These are phyloP conservation scores for Suillus paluster DNA, from an alignment of 768 basidiomycete genomes.

Conservation along the genomic window DNA sequence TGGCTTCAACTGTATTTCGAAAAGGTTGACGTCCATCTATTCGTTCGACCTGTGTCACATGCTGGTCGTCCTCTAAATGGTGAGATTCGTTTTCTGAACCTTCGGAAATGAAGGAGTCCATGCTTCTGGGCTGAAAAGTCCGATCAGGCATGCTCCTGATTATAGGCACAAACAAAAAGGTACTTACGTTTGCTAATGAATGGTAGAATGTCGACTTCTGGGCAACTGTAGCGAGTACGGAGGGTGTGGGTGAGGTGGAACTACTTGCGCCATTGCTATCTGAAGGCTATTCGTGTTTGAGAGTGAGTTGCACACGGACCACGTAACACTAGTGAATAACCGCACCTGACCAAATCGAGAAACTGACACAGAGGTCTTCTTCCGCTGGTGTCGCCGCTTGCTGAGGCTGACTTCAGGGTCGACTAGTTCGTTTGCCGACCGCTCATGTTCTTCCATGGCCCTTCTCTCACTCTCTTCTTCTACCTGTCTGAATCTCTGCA, in stretches of 20 bases:
- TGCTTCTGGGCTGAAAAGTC: slow-evolving; percentile 45
- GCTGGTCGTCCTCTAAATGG: slow-evolving; percentile 46
- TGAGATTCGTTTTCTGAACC: slow-evolving; percentile 36
- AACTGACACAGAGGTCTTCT: slow-evolving; percentile 56
- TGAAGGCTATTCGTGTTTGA: slow-evolving; percentile 16
- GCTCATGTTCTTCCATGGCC: slow-evolving; percentile 41
- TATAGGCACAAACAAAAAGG: slow-evolving; percentile 6
- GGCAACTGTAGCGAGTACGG: slow-evolving; percentile 44
- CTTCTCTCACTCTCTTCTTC: slow-evolving; percentile 60
- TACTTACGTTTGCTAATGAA: slow-evolving; percentile 45
- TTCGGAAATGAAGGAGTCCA: slow-evolving; percentile 48
- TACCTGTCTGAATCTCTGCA: slow-evolving; percentile 60
- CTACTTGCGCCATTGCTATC: slow-evolving; percentile 28
- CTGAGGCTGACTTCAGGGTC: slow-evolving; percentile 25
- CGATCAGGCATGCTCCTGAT: slow-evolving; percentile 16
- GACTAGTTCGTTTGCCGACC: slow-evolving; percentile 19
- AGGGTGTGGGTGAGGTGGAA: slow-evolving; percentile 27
- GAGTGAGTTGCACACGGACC: slow-evolving; percentile 7
- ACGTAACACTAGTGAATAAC: slow-evolving; percentile 9
- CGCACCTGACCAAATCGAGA: slow-evolving; percentile 65
- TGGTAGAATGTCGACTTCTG: slow-evolving; percentile 54
- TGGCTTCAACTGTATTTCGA: slow-evolving; percentile 43
- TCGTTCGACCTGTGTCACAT: slow-evolving; percentile 53
- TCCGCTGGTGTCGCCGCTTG: slow-evolving; percentile 41
- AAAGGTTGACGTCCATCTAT: slow-evolving; percentile 49